Base-by-base conservation (phyloP, 495 filamentous ascomycete genomes). In the Penicillium taxi region DNA sequence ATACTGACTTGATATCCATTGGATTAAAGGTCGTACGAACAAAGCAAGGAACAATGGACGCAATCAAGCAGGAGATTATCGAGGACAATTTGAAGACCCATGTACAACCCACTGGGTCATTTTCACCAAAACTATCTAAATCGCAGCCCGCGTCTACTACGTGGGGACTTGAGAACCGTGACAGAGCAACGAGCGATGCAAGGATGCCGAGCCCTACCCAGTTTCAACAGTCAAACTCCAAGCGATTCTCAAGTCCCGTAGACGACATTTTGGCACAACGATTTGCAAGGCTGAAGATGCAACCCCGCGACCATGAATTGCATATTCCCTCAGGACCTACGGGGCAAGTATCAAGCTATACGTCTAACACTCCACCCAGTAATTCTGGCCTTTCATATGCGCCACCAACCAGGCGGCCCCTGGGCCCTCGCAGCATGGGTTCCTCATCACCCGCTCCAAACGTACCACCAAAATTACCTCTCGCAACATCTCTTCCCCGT, bases 401-500 rank as follows among this genome's bases (percentile, higher is more conserved):
- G 26, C 48, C 55, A 11, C 59, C 59, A 9, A 33, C 52, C 20
- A 51, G 55, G 11, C 55, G 60, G 13, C 77, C 76, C 15, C 46
- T 65, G 15, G 77, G 70, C 1, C 74, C 76, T 22, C 73, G 74
- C 21, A 73, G 62, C 18, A 76, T 82, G 66, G 78, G 70, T 18
- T 59, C 65, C 20, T 52, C 59, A 21, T 45, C 60, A 13, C 41
- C 39, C 13, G 55, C 49, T 8, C 72, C 73, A 13, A 61, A 57
- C n/a, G 48, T 66, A 15, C 75, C 76, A 12, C 69, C 68, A 1
- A 77, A 80, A 32, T 49, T 78, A 6, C 72, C 73, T 11, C 48
- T 85, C 3, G 65, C 75, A 38, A 70, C 63, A 17, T 64, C 71
- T 3, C 68, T 96, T 48, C 89, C 89, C 15, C 78, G 80, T 53